Evolutionary conservation across 768 basidiomycete genomes (phyloP).

Genomic region (Suillus weaverae): DNA sequence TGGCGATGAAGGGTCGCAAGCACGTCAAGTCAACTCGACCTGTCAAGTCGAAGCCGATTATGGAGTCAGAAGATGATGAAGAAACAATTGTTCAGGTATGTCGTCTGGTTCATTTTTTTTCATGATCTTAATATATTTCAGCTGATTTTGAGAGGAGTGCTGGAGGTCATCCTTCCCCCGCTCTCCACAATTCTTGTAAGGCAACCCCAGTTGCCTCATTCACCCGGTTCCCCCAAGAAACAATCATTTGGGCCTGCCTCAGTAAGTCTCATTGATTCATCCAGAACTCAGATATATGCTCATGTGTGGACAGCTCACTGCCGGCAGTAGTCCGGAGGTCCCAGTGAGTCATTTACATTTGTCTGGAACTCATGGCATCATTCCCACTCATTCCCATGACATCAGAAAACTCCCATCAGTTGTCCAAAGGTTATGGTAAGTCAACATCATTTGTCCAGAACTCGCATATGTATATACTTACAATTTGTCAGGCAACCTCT

Average conservation of each 20-base stretch:
- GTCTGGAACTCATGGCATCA: too few species aligned
- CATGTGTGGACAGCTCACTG: too few species aligned
- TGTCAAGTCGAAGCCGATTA: background rate
- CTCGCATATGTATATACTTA: background rate
- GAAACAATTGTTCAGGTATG: background rate
- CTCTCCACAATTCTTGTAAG: background rate
- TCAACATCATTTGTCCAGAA: too few species aligned
- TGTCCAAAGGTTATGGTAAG: too few species aligned
- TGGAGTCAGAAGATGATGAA: background rate
- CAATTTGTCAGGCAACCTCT: background rate
- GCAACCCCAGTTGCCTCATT: accelerated
- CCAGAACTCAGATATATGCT: too few species aligned
- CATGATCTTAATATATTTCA: background rate
- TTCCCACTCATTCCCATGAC: too few species aligned
- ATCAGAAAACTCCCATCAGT: too few species aligned
- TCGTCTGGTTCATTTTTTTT: background rate
- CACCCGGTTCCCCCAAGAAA: background rate
- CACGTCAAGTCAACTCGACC: background rate
- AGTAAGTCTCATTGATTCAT: background rate
- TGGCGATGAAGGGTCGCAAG: background rate
- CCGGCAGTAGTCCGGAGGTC: too few species aligned
- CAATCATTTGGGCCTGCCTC: background rate
- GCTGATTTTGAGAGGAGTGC: background rate
- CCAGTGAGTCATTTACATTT: too few species aligned
- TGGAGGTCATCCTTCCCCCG: background rate